Conservation (phyloP, 2,329 filamentous ascomycete genomes). For the Botrytis deweyae region DNA sequence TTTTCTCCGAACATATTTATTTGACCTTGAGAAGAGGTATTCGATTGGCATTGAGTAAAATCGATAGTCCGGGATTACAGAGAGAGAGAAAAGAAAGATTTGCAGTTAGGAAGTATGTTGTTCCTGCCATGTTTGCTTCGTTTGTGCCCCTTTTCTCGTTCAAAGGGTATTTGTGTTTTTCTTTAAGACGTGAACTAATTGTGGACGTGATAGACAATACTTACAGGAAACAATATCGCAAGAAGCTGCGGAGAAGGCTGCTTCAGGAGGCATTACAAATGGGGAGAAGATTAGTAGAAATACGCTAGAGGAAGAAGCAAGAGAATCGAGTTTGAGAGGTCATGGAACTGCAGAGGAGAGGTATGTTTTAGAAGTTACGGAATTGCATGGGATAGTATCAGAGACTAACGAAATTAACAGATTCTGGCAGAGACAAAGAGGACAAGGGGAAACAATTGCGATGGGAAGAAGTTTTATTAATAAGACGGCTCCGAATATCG, state of each 20-base stretch:
- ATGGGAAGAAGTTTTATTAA: constrained; percentile 56
- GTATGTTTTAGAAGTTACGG: constrained; percentile 35
- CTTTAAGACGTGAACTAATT: neutral
- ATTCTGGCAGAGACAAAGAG: constrained; percentile 60
- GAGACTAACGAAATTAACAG: constrained; percentile 14
- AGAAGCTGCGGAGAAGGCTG: constrained; percentile 51
- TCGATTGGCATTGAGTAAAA: constrained; percentile 68
- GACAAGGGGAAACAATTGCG: constrained; percentile 56
- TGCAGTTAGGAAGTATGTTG: constrained; percentile 71
- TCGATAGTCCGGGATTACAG: constrained; percentile 83
- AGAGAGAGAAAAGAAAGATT: constrained; percentile 82
- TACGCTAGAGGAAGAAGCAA: constrained; percentile 63
- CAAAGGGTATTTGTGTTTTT: neutral
- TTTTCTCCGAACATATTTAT: constrained; percentile 87
- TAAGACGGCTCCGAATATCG: constrained; percentile 38
- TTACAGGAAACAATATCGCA: constrained; percentile 70
- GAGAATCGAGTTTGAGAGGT: constrained; percentile 50
- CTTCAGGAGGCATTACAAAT: constrained; percentile 48
- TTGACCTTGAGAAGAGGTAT: constrained; percentile 74
- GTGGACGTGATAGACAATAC: constrained; percentile 32
- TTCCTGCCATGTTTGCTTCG: neutral
- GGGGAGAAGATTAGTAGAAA: constrained; percentile 64
- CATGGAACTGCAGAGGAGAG: constrained; percentile 55
- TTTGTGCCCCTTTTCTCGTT: constrained; percentile 5
- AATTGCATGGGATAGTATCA: neutral